A percentile compares a stretch with the other conserved stretches of the same genome.
Evolutionary conservation across 345 rosid genomes (phyloP).

Genomic region (Camelina laxa): DNA sequence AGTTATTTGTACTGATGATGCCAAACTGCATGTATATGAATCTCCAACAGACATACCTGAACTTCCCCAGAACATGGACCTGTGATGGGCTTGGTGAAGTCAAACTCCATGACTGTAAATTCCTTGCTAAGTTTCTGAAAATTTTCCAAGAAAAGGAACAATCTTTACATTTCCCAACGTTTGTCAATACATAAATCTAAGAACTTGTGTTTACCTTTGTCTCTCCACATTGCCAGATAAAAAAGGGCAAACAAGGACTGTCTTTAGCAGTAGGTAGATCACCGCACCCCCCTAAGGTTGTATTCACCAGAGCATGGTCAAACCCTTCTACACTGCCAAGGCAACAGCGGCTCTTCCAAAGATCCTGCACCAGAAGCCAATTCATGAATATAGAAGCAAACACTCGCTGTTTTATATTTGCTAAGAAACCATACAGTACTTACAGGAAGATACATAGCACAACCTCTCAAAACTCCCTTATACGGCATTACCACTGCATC

Average conservation of each 20-base stretch:
- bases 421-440: constrained; percentile 41
- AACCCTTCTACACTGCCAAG: constrained; percentile 82
- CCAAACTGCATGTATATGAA: constrained; percentile 15
- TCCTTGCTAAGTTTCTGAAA: constrained; percentile 75
- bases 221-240: constrained; percentile 90
- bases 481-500: constrained; percentile 71
- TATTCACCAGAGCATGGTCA: constrained; percentile 78
- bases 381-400: constrained; percentile 18
- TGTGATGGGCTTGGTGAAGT: constrained; percentile 61
- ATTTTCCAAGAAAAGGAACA: constrained; percentile 15
- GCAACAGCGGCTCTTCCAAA: constrained; percentile 80
- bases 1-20: constrained; percentile 7
- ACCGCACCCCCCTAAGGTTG: constrained; percentile 83
- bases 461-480: constrained; percentile 77
- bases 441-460: constrained; percentile 90
- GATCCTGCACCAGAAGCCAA: constrained; percentile 55
- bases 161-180: not conserved
- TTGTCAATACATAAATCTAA: not conserved
- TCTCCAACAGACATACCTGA: constrained; percentile 52
- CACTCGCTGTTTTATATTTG: constrained; percentile 3
- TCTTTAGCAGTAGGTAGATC: constrained; percentile 60
- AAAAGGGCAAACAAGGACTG: constrained; percentile 74
- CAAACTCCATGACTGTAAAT: constrained; percentile 75
- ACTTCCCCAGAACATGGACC: constrained; percentile 65
- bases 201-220: constrained; percentile 56